Evolutionary conservation across 2,329 filamentous ascomycete species (phyloP).

Genomic region (Setomelanomma holmii): DNA sequence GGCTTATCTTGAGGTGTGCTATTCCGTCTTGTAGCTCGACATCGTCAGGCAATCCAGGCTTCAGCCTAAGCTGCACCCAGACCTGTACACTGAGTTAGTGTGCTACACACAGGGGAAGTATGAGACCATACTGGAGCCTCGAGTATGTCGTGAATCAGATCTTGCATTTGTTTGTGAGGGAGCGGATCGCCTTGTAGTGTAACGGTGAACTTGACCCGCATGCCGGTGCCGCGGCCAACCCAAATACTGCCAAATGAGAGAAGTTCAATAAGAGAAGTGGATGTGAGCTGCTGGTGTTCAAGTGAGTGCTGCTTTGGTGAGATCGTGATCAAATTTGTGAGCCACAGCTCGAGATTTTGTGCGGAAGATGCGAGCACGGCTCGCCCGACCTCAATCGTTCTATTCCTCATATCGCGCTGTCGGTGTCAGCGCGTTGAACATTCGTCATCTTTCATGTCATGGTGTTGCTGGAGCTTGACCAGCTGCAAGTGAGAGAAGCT

Average conservation of each 20-base stretch:
- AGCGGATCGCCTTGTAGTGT: conserved; percentile 34
- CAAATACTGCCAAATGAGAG: conserved; percentile 38
- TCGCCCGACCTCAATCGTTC: conserved; percentile 42
- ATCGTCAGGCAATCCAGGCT: conserved; percentile 22
- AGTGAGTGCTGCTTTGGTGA: conserved; percentile 32
- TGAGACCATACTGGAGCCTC: conserved; percentile 34
- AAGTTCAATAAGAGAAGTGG: conserved; percentile 19
- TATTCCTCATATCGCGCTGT: conserved; percentile 25
- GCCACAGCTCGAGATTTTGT: conserved; percentile 43
- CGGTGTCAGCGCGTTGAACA: background rate
- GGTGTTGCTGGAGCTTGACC: background rate
- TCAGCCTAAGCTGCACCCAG: conserved; percentile 45
- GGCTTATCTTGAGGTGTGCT: conserved; percentile 31
- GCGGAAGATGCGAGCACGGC: conserved; percentile 37
- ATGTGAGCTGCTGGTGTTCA: conserved; percentile 30
- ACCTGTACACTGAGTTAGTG: conserved; percentile 27
- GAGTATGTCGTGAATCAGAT: conserved; percentile 32
- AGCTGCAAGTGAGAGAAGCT: background rate
- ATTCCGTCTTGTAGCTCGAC: conserved; percentile 5
- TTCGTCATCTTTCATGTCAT: too few relatives aligned
- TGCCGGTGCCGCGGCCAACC: conserved; percentile 41
- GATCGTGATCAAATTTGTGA: conserved; percentile 45
- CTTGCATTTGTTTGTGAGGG: conserved; percentile 19
- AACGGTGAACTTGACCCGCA: conserved; percentile 39
- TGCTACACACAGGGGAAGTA: background rate